Evolutionary conservation across 1,139 yeast species (phyloP).

Genomic region (Scheffersomyces titani): DNA sequence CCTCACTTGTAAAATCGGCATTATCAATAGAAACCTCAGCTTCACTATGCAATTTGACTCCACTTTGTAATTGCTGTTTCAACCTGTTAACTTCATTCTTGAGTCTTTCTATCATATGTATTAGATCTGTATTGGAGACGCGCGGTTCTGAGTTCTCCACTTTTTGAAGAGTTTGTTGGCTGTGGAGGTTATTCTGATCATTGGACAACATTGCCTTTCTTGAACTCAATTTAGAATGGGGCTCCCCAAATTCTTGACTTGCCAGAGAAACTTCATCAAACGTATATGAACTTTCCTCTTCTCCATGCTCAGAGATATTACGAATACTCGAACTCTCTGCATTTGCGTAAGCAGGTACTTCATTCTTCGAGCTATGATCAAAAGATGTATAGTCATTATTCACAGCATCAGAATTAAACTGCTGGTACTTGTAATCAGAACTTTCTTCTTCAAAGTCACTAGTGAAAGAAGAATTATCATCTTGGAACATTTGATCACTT

Average conservation of each 20-base stretch:
- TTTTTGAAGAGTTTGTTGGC: neutral
- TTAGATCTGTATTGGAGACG: neutral
- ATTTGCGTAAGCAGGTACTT: conserved; percentile 5
- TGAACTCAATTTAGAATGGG: neutral
- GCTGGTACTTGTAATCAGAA: conserved; percentile 17
- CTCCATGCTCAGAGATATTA: conserved; percentile 3
- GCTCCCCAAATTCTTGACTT: conserved; percentile 7
- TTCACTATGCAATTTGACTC: conserved; percentile 4
- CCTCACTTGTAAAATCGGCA: conserved; percentile 24
- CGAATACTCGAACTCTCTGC: conserved; percentile 1
- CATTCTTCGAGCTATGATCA: conserved; percentile 7
- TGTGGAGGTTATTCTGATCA: neutral
- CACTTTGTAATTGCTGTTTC: conserved; percentile 11
- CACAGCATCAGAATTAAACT: conserved; percentile 12
- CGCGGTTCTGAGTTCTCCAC: neutral
- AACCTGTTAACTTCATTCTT: conserved; percentile 17
- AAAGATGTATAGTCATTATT: conserved; percentile 31
- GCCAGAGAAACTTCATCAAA: conserved; percentile 23
- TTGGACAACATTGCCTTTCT: neutral
- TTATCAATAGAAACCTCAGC: conserved; percentile 23
- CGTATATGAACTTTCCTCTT: conserved; percentile 29
- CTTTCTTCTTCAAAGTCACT: conserved; percentile 33
- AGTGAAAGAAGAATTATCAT: conserved; percentile 38
- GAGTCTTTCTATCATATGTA: conserved; percentile 8
- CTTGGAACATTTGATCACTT: conserved; percentile 13